phyloP scores from a whole-genome alignment of 2,329 filamentous ascomycete species.

The Catunica adiposa region DNA sequence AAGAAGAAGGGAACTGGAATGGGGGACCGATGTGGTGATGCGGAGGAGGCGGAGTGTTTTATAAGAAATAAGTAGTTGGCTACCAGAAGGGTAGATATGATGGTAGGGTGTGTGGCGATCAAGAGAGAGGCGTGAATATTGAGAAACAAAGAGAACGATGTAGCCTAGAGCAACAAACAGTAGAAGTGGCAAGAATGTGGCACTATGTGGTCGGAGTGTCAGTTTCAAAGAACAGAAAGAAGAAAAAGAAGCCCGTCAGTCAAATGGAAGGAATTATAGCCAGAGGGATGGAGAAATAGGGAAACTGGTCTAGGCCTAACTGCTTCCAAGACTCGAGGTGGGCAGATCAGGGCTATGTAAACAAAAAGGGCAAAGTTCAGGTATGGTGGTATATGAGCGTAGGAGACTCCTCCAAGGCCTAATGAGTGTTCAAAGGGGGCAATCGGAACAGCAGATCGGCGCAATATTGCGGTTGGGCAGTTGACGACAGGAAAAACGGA shows the following conservation, averaged over 20 bases:
- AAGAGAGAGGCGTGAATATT: neutral
- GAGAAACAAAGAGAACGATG: no score
- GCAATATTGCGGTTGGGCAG: neutral
- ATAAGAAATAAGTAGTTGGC: slow-evolving; percentile 3
- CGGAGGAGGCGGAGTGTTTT: slow-evolving; percentile 4
- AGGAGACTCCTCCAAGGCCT: no score
- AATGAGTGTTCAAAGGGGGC: neutral
- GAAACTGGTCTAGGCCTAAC: neutral
- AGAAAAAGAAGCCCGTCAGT: neutral
- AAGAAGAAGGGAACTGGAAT: slow-evolving; percentile 15
- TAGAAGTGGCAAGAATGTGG: neutral
- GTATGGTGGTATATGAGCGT: no score
- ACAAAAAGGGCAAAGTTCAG: no score
- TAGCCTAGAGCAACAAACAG: no score
- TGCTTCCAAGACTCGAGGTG: neutral
- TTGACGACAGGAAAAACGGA: neutral
- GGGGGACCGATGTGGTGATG: neutral
- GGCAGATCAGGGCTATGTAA: no score
- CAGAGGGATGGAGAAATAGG: neutral
- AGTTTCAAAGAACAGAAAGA: neutral
- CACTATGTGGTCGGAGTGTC: neutral
- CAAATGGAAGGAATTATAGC: neutral
- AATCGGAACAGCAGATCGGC: neutral
- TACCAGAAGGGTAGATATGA: neutral
- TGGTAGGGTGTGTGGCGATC: neutral